Evolutionary conservation across 306 rosid genomes (phyloP).

Genomic region (Coriaria nepalensis): DNA sequence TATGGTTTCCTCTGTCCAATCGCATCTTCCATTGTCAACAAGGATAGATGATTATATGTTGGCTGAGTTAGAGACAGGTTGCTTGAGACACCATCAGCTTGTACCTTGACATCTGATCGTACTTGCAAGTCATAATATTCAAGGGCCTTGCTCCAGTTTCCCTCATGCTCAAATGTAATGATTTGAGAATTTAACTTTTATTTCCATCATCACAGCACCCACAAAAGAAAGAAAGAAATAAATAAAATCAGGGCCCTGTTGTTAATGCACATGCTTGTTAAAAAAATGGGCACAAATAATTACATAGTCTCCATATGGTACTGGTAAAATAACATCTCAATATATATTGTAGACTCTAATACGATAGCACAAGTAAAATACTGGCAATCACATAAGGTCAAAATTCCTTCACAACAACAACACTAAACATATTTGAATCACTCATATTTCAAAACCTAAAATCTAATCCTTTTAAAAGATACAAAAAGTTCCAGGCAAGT

Average conservation of each 20-base stretch:
- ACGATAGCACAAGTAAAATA: too few species aligned
- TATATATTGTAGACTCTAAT: too few species aligned
- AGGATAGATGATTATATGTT: conserved; percentile 22
- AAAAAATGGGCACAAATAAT: too few species aligned
- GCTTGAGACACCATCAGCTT: conserved; percentile 23
- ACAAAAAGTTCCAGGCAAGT: too few species aligned
- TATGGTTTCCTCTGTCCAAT: conserved; percentile 48
- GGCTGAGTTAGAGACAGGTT: conserved; percentile 27
- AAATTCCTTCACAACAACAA: too few species aligned
- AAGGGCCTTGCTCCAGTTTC: conserved; percentile 97
- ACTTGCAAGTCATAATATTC: conserved; percentile 87
- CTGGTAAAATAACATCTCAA: too few species aligned
- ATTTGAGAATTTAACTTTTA: conserved; percentile 69
- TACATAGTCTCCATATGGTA: too few species aligned
- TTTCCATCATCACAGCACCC: conserved; percentile 25
- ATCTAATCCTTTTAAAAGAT: too few species aligned
- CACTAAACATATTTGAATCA: too few species aligned
- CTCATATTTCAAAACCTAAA: too few species aligned
- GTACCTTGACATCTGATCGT: conserved; percentile 39
- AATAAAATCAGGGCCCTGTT: background rate
- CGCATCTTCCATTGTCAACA: conserved; percentile 26
- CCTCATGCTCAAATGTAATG: conserved; percentile 80
- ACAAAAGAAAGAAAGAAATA: background rate
- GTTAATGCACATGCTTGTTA: too few species aligned
- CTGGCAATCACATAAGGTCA: too few species aligned